A percentile compares a stretch with the other conserved stretches of the same genome.
These are phyloP conservation scores for Citrus inodora DNA, from an alignment of 345 rosid species.

Conservation along the genomic window DNA sequence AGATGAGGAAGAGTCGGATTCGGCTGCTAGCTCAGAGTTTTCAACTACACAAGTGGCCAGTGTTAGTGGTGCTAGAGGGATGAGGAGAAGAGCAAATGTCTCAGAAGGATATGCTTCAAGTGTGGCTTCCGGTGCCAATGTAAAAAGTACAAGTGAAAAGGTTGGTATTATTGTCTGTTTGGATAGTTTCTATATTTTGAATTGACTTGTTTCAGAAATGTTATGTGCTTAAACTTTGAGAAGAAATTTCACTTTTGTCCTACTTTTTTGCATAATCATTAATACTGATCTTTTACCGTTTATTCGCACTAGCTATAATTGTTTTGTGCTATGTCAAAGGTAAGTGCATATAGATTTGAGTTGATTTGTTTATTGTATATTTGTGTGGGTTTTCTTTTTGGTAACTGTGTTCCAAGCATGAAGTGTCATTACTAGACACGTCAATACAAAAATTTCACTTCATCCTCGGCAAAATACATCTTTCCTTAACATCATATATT, in stretches of 20 bases:
- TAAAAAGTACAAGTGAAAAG: slow-evolving; percentile 36
- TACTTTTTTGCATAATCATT: background rate
- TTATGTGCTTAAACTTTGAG: background rate
- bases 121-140: slow-evolving; percentile 39
- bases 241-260: background rate
- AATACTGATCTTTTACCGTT: background rate
- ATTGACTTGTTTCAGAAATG: background rate
- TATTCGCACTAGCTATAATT: background rate
- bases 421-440: background rate
- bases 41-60: slow-evolving; percentile 57
- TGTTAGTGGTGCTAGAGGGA: slow-evolving; percentile 34
- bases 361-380: background rate
- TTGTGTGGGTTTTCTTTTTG: background rate
- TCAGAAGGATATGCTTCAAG: slow-evolving; percentile 59
- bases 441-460: background rate
- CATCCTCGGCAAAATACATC: background rate
- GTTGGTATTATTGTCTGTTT: slow-evolving; percentile 27
- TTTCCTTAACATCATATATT: background rate
- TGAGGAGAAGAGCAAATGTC: slow-evolving; percentile 37
- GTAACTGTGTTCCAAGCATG: background rate
- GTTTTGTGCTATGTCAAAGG: background rate
- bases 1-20: slow-evolving; percentile 77
- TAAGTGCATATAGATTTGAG: background rate
- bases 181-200: background rate
- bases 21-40: slow-evolving; percentile 78